Evolutionary conservation across 192 early-diverging fungal species (phyloP).

Genomic region (Podila horticola): DNA sequence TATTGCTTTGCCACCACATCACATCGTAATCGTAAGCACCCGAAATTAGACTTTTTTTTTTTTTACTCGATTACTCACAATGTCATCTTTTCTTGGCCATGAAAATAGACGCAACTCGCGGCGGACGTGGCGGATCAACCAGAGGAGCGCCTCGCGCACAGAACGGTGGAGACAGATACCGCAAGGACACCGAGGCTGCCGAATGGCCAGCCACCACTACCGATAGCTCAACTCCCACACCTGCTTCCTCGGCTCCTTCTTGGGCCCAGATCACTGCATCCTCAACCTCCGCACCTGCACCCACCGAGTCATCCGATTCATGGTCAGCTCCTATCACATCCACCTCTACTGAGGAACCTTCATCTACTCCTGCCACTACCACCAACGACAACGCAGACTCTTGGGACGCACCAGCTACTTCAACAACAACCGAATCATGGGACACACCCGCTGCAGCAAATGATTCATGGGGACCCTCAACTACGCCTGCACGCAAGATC

Average conservation of each 20-base stretch:
- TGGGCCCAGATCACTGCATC: slow-evolving; percentile 56
- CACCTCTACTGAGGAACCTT: not conserved
- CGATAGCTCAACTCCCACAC: slow-evolving; percentile 14
- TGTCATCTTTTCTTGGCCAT: not conserved
- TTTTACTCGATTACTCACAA: not conserved
- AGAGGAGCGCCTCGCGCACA: slow-evolving; percentile 51
- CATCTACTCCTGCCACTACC: slow-evolving; percentile 13
- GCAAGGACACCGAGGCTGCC: slow-evolving; percentile 17
- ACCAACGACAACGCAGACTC: slow-evolving; percentile 11
- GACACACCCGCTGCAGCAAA: slow-evolving; percentile 21
- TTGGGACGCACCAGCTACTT: not conserved
- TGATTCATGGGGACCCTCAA: slow-evolving; percentile 25
- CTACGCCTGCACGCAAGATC: slow-evolving; percentile 31
- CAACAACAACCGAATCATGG: slow-evolving; percentile 10
- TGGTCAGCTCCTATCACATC: not conserved
- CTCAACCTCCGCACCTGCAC: not conserved
- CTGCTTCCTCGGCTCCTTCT: slow-evolving; percentile 31
- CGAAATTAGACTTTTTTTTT: not conserved
- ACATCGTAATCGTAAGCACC: too few relatives aligned
- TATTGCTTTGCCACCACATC: too few relatives aligned
- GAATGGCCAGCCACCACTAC: slow-evolving; percentile 17
- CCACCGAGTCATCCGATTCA: slow-evolving; percentile 5
- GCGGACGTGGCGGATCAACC: slow-evolving; percentile 66
- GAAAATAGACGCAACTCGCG: slow-evolving; percentile 65
- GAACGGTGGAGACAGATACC: slow-evolving; percentile 44